These are phyloP conservation scores for Tolypocladium capitatum DNA, from an alignment of 2,329 filamentous ascomycete species.

Conservation along the genomic window DNA sequence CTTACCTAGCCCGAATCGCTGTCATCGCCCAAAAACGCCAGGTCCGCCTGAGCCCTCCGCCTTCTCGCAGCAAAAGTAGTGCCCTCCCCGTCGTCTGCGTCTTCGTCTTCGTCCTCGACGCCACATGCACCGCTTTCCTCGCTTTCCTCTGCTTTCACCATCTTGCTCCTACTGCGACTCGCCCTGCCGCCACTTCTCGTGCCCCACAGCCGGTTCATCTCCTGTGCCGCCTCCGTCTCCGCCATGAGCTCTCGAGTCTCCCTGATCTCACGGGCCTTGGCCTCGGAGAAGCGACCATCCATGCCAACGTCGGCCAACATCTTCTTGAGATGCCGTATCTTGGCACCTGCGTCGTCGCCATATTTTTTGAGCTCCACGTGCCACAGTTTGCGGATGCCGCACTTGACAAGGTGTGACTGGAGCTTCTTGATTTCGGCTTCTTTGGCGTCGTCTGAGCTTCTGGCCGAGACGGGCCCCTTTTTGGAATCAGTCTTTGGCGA, in stretches of 20 bases:
- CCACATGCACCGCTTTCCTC: slow-evolving; percentile 14
- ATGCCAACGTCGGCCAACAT: slow-evolving; percentile 78
- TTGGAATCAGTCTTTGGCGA: slow-evolving; percentile 14
- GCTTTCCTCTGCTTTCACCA: slow-evolving; percentile 17
- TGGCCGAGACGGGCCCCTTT: slow-evolving; percentile 10
- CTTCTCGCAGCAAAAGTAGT: slow-evolving; percentile 29
- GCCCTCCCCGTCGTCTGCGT: slow-evolving; percentile 17
- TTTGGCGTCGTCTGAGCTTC: slow-evolving; percentile 38
- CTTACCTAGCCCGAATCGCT: slow-evolving; percentile 46
- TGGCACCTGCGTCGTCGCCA: slow-evolving; percentile 56
- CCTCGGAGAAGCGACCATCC: slow-evolving; percentile 74
- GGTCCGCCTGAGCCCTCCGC: slow-evolving; percentile 34
- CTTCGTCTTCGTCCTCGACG: slow-evolving; percentile 11
- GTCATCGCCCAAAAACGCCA: slow-evolving; percentile 57
- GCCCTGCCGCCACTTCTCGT: slow-evolving; percentile 25
- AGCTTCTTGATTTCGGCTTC: slow-evolving; percentile 77
- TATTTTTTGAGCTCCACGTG: slow-evolving; percentile 67
- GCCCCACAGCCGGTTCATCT: slow-evolving; percentile 73
- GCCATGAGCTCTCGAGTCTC: slow-evolving; percentile 72
- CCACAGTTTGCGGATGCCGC: slow-evolving; percentile 89
- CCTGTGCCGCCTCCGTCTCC: slow-evolving; percentile 72
- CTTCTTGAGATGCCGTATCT: slow-evolving; percentile 66
- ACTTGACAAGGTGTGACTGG: slow-evolving; percentile 77
- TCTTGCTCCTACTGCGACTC: slow-evolving; percentile 23
- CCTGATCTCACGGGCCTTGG: slow-evolving; percentile 76